Evolutionary conservation across 2,329 filamentous ascomycete genomes (phyloP), one percentile per base, ranked within the genome.

Genomic region (Calonectria henricotiae): DNA sequence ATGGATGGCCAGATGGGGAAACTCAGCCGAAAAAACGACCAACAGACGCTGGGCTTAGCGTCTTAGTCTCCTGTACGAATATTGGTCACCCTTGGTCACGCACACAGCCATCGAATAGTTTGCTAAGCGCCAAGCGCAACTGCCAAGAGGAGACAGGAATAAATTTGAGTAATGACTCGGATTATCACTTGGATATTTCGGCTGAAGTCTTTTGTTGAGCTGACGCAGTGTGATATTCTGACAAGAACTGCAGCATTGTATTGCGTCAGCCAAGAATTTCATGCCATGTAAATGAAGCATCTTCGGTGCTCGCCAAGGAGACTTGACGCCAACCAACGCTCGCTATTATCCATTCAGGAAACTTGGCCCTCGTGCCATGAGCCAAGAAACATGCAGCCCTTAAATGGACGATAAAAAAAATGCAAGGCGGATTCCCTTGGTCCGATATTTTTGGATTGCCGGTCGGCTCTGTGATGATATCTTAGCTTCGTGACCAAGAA

Each of bases 181-280:
- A n/a, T 13, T n/a, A 51, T 32, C 27, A 32, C 15, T n/a, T 32
- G 17, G 13, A 4, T 5, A 51, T 32, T 51, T 51, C 27, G 27
- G 47, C 25, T 51, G 27, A 32, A 32, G 27, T 27, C 30, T 17
- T 32, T 23, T 32, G 32, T 51, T 3, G 11, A 51, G 27, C 25
- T 51, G 17, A 25, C 25, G 35, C 9, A 37, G 12, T 37, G 35
- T 37, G 35, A 37, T 13, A 11, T 51, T 11, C 6, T 20, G 27
- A 17, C 25, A 11, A 32, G 15, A 27, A 51, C 4, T 32, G 47
- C 27, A 51, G 25, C 35, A 25, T 51, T 32, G 17, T 25, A 51
- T 32, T 51, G 27, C 47, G 47, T 51, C 25, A 51, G 47, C 47
- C 47, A 51, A 51, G 47, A 11, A 23, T 51, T 51, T 51, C 27